A percentile compares a stretch with the other conserved stretches of the same genome.
These are phyloP conservation scores for Typha latifolia DNA, from an alignment of 176 grass and related monocot genomes.

Conservation along the genomic window DNA sequence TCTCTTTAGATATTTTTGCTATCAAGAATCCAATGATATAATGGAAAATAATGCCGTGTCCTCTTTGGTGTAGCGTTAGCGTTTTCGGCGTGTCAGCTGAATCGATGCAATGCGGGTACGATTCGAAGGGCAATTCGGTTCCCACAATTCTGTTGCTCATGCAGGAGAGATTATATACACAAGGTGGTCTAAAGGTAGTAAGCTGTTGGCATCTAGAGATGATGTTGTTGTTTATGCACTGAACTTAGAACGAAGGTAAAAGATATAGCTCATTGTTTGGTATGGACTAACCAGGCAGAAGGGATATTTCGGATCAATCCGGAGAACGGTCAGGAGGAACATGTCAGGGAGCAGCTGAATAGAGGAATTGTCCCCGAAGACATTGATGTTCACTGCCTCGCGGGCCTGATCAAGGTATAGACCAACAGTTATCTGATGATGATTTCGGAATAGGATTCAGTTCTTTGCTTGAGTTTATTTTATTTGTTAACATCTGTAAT, in stretches of 20 bases:
- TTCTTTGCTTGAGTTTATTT: no score
- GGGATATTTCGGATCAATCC: slow-evolving; percentile 93
- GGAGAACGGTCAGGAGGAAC: slow-evolving; percentile 87
- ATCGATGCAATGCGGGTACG: slow-evolving; percentile 82
- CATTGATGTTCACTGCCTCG: slow-evolving; percentile 88
- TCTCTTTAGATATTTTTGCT: background rate
- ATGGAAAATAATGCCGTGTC: background rate
- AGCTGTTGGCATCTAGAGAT: background rate
- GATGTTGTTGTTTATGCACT: no score
- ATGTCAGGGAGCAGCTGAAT: slow-evolving; percentile 77
- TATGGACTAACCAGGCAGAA: slow-evolving; percentile 43
- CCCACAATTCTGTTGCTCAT: slow-evolving; percentile 85
- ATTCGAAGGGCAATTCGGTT: slow-evolving; percentile 74
- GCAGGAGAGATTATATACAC: slow-evolving; percentile 78
- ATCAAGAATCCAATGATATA: background rate
- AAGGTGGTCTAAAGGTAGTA: slow-evolving; percentile 70
- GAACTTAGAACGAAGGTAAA: no score
- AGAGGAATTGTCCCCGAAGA: slow-evolving; percentile 66
- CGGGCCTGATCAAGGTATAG: slow-evolving; percentile 84
- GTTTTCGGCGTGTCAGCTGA: slow-evolving; percentile 89
- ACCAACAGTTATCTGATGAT: background rate
- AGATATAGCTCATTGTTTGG: no score
- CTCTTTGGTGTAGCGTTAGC: slow-evolving; percentile 37
- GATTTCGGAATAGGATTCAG: no score
- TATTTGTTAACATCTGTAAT: no score